phyloP scores from a whole-genome alignment of 2,329 filamentous ascomycete species.

The Penicillium olsonii region DNA sequence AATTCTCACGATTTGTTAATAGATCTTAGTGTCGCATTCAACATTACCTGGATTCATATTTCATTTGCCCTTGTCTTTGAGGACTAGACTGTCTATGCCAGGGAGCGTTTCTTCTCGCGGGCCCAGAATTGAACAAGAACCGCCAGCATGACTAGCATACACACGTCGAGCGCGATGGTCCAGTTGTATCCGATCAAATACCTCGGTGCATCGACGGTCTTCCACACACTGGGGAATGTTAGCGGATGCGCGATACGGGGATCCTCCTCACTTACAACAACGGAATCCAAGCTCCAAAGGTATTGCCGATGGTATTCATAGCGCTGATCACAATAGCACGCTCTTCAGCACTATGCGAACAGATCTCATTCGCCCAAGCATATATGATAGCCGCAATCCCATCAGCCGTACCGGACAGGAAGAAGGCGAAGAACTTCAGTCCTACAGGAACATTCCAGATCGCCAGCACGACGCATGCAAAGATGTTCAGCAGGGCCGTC shows the following conservation, averaged over 20 bases:
- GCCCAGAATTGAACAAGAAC: slow-evolving; percentile 22
- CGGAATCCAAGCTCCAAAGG: slow-evolving; percentile 32
- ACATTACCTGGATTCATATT: too few relatives aligned
- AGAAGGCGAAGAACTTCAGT: slow-evolving; percentile 22
- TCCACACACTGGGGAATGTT: slow-evolving; percentile 23
- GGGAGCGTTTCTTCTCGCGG: slow-evolving; percentile 13
- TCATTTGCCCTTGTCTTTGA: too few relatives aligned
- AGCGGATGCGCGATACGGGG: background rate
- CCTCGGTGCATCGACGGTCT: slow-evolving; percentile 30
- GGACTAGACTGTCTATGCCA: too few relatives aligned
- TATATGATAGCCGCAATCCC: slow-evolving; percentile 26
- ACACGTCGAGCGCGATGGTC: slow-evolving; percentile 31
- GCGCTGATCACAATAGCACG: slow-evolving; percentile 26
- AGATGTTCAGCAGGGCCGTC: slow-evolving; percentile 18
- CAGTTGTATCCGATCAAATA: slow-evolving; percentile 32
- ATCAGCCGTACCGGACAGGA: slow-evolving; percentile 22
- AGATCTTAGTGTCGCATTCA: background rate
- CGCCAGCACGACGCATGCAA: slow-evolving; percentile 18
- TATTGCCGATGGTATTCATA: slow-evolving; percentile 36
- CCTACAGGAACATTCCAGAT: slow-evolving; percentile 21
- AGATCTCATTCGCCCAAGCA: slow-evolving; percentile 28
- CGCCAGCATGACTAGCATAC: slow-evolving; percentile 26
- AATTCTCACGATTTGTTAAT: slow-evolving; percentile 1
- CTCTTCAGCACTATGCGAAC: slow-evolving; percentile 35
- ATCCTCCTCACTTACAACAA: slow-evolving; percentile 20